Evolutionary conservation across 1,284 basidiomycete genomes (phyloP).

Genomic region (Mycosarcoma maydis): DNA sequence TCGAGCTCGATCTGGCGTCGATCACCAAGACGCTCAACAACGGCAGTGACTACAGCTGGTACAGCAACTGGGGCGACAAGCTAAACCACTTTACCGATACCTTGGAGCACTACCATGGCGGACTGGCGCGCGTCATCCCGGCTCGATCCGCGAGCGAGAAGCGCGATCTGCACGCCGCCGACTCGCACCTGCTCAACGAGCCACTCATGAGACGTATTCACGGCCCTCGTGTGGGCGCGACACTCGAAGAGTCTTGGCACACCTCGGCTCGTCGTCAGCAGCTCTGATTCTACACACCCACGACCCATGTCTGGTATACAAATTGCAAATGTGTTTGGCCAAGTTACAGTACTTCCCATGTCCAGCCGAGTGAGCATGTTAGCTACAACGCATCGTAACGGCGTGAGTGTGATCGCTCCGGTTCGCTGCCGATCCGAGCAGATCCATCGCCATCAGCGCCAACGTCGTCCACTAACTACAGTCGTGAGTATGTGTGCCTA

Average conservation of each 20-base stretch:
- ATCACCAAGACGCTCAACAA: constrained; percentile 53
- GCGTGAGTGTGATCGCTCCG: no score
- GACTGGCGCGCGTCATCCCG: constrained; percentile 35
- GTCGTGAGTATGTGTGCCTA: no score
- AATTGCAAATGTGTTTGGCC: no score
- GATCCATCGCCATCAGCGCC: no score
- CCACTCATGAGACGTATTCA: constrained; percentile 38
- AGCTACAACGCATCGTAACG: no score
- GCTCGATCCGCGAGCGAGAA: constrained; percentile 13
- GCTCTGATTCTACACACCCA: constrained; percentile 15
- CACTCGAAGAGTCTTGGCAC: constrained; percentile 31
- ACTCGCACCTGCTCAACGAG: constrained; percentile 38
- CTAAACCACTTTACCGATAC: constrained; percentile 41
- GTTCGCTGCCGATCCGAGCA: no score
- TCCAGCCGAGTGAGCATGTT: no score
- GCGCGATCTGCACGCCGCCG: constrained; percentile 20
- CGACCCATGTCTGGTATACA: no score
- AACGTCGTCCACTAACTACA: no score
- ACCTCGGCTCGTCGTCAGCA: constrained; percentile 21
- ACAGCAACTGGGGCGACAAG: constrained; percentile 44
- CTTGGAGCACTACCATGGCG: constrained; percentile 53
- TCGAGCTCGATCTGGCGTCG: constrained; percentile 42
- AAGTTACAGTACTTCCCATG: no score
- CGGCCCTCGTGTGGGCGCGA: constrained; percentile 16
- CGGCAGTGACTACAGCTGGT: constrained; percentile 52